Evolutionary conservation across 768 basidiomycete species (phyloP), one percentile per base, ranked within the genome.

Genomic region (Tulasnella sp.): DNA sequence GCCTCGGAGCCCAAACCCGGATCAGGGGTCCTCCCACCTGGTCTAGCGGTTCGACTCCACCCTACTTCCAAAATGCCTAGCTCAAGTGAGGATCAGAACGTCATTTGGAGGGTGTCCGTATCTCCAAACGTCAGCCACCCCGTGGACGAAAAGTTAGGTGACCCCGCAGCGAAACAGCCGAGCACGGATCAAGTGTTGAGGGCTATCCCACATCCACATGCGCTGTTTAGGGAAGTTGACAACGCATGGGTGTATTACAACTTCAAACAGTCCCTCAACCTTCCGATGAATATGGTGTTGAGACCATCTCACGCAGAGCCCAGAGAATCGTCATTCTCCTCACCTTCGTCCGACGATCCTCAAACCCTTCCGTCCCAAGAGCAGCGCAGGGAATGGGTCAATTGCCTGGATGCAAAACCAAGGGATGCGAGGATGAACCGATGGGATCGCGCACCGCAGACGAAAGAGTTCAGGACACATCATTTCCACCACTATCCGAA

Each of bases 221-320:
- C 85, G 12, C 87, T 87, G 68, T 92, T 85, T 67, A 91, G 87
- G 66, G 79, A 81, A 22, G 82, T 80, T 67, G 85, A 90, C 59
- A 86, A 90, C 64, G 83, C 84, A 4, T 92, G 88, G 88, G 79
- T 88, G 31, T 76, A 91, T 41, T 73, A 90, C 15, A 46, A 62
- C 34, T 74, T 73, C 41, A 86, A 81, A 80, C 62, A 77, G 78
- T 12, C 82, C 84, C 11, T 73, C 75, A 19, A 74, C 82, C 38
- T 66, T 78, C 8, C 85, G 84, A 2, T 80, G 82, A 4, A 74
- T 87, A 15, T 31, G 27, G n/a, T 21, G 76, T 81, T 17, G 71
- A 70, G 44, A 80, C 80, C 3, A 85, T 81, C 63, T 67, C 73
- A 22, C 68, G 68, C 27, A 71, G 70, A 42, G 63, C 69, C 58